Evolutionary conservation across 306 rosid species (phyloP).

Genomic region (Corylus heterophylla): DNA sequence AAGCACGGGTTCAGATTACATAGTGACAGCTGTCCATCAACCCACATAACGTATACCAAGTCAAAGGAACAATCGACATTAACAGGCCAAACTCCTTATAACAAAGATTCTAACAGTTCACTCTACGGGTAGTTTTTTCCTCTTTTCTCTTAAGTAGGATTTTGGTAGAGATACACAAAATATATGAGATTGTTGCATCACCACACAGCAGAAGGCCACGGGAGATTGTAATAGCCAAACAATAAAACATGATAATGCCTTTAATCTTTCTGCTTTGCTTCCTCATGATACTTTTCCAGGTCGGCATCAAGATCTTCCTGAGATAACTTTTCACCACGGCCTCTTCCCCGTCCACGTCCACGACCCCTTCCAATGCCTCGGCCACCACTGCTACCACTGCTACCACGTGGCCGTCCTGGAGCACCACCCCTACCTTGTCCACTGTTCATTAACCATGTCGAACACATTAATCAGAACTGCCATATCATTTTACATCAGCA

Average conservation of each 20-base stretch:
- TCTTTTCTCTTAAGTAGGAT: conserved; percentile 45
- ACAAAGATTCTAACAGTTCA: conserved; percentile 48
- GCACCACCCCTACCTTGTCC: conserved; percentile 67
- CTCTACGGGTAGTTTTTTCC: conserved; percentile 38
- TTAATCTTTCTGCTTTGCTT: conserved; percentile 72
- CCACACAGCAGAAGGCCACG: conserved; percentile 48
- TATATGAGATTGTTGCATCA: conserved; percentile 41
- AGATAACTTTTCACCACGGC: conserved; percentile 73
- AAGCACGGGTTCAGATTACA: conserved; percentile 45
- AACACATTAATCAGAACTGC: conserved; percentile 16
- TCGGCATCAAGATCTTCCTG: conserved; percentile 98
- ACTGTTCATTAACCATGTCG: conserved; percentile 45
- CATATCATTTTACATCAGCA: not conserved
- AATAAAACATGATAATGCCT: conserved; percentile 37
- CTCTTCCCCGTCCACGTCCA: conserved; percentile 46
- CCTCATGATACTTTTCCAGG: conserved; percentile 89
- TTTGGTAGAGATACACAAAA: conserved; percentile 52
- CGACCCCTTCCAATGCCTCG: conserved; percentile 61
- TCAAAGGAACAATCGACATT: conserved; percentile 44
- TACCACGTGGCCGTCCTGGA: conserved; percentile 53
- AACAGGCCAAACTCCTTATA: conserved; percentile 57
- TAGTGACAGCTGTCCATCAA: conserved; percentile 44
- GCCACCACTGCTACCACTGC: conserved; percentile 63
- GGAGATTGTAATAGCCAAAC: conserved; percentile 42
- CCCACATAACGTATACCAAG: conserved; percentile 58